A percentile compares a stretch with the other conserved stretches of the same genome.
Conservation (phyloP, 345 rosid species). For the Gossypium herbaceum region DNA sequence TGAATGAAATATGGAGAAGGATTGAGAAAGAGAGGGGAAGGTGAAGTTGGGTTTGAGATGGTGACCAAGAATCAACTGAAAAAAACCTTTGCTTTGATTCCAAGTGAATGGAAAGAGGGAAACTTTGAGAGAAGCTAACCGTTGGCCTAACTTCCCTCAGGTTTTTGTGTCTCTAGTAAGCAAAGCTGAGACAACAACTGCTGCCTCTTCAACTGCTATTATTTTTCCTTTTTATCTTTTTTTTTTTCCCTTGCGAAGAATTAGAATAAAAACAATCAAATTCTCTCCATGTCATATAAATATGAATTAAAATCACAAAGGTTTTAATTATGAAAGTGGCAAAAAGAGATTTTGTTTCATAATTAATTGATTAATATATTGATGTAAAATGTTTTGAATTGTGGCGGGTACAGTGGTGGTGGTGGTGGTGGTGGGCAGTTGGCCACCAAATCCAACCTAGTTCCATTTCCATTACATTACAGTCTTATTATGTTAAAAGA, state of each 20-base stretch:
- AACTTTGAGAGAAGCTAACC: conserved; percentile 43
- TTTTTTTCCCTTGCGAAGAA: background rate
- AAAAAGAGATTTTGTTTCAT: background rate
- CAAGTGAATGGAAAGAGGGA: conserved; percentile 39
- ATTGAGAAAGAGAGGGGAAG: conserved; percentile 40
- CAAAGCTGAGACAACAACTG: conserved; percentile 36
- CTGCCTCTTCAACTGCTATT: conserved; percentile 32
- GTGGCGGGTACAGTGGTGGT: conserved; percentile 32
- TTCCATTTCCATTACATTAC: background rate
- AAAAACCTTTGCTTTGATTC: conserved; percentile 46
- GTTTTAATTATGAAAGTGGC: background rate
- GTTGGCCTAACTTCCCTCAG: conserved; percentile 71
- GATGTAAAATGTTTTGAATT: conserved; percentile 21
- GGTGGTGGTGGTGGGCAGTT: conserved; percentile 18
- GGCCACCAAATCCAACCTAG: conserved; percentile 36
- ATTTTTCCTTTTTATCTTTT: background rate
- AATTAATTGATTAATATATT: background rate
- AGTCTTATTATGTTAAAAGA: background rate
- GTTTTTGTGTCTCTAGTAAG: conserved; percentile 42
- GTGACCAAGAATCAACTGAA: conserved; percentile 79
- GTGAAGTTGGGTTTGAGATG: conserved; percentile 79
- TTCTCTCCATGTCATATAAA: too few species aligned
- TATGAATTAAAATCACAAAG: too few species aligned
- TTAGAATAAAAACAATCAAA: conserved; percentile 4
- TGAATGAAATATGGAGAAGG: conserved; percentile 18